Evolutionary conservation across 345 rosid genomes (phyloP).

Genomic region (Euphorbia lathyris): DNA sequence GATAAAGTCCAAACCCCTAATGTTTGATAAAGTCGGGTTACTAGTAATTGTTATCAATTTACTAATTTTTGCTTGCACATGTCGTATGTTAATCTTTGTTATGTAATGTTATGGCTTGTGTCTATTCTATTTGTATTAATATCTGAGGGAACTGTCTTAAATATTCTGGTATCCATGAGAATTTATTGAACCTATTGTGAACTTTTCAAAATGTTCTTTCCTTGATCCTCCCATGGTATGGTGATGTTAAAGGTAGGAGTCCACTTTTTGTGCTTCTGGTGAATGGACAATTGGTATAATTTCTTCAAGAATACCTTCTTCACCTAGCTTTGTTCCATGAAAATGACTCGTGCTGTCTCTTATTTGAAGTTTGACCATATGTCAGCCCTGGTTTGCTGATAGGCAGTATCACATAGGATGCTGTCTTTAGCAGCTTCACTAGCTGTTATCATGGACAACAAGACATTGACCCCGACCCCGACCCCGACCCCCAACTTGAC

Average conservation of each 20-base stretch:
- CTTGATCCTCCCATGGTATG: background rate
- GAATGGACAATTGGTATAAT: background rate
- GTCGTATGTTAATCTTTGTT: background rate
- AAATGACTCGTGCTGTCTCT: too few relatives aligned
- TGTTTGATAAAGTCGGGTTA: background rate
- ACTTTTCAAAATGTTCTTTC: background rate
- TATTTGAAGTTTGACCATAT: too few relatives aligned
- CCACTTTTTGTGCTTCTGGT: background rate
- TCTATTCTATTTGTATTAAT: background rate
- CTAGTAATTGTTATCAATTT: background rate
- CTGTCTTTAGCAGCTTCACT: too few relatives aligned
- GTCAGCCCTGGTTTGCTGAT: background rate
- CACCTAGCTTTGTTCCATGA: background rate
- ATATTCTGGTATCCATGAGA: background rate
- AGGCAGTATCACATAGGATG: too few relatives aligned
- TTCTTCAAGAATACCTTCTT: background rate
- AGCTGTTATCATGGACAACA: too few relatives aligned
- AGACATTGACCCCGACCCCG: too few relatives aligned
- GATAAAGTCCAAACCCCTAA: too few relatives aligned
- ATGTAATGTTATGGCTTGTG: background rate
- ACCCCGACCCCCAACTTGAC: too few relatives aligned
- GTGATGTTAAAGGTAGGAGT: background rate
- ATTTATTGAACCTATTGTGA: background rate
- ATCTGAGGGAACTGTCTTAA: background rate
- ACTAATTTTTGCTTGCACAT: background rate